These are phyloP conservation scores for Salix purpurea DNA, from an alignment of 345 rosid genomes.

Conservation along the genomic window DNA sequence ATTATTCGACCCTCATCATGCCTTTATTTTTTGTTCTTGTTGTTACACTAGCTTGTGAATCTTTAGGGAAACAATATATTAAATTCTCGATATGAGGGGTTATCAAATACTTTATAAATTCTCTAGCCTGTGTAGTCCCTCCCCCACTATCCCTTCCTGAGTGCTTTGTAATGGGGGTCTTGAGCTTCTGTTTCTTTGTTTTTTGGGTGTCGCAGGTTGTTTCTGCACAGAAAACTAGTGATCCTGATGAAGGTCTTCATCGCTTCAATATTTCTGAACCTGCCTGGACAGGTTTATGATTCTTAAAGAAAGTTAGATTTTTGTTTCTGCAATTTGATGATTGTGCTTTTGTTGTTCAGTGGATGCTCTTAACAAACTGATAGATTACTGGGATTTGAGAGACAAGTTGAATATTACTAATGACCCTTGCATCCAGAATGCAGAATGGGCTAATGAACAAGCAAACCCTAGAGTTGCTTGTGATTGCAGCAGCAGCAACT, in stretches of 20 bases:
- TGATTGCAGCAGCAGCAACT: slow-evolving; percentile 36
- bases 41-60: slow-evolving; percentile 7
- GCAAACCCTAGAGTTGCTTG: slow-evolving; percentile 49
- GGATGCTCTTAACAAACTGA: slow-evolving; percentile 41
- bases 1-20: background rate
- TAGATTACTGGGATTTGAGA: slow-evolving; percentile 45
- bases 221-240: slow-evolving; percentile 40
- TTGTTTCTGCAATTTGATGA: background rate
- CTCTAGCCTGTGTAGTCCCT: slow-evolving; percentile 1
- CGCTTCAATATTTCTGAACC: background rate
- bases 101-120: background rate
- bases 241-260: slow-evolving; percentile 40
- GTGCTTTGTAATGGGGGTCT: slow-evolving; percentile 24
- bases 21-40: slow-evolving; percentile 9
- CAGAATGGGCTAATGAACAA: slow-evolving; percentile 30
- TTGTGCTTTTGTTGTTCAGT: slow-evolving; percentile 23
- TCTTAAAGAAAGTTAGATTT: background rate
- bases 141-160: background rate
- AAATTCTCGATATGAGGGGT: background rate
- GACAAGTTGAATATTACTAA: slow-evolving; percentile 31
- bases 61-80: slow-evolving; percentile 2
- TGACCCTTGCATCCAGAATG: slow-evolving; percentile 43
- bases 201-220: slow-evolving; percentile 33
- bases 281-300: background rate
- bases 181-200: slow-evolving; percentile 19